Conservation (phyloP, 306 rosid species). For the Lupinus albus region DNA sequence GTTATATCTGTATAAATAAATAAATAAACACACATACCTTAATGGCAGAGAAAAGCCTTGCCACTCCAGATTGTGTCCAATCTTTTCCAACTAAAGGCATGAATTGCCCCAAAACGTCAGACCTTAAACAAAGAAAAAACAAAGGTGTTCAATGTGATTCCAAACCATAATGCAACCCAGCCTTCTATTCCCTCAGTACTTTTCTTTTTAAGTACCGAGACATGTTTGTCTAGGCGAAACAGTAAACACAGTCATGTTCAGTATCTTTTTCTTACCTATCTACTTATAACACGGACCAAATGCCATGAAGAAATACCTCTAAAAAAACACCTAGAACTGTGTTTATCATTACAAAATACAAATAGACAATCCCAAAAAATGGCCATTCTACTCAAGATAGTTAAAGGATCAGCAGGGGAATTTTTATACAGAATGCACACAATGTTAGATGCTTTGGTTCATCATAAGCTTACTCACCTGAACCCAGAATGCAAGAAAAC, state of each 20-base stretch:
- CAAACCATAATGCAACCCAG: conserved; percentile 25
- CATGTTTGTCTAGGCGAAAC: conserved; percentile 15
- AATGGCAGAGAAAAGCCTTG: conserved; percentile 87
- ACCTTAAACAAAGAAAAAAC: conserved; percentile 55
- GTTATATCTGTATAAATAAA: conserved; percentile 21
- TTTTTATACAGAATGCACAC: conserved; percentile 10
- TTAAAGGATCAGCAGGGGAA: neutral
- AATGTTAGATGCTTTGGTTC: conserved; percentile 23
- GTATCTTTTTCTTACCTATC: conserved; percentile 15
- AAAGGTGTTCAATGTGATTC: conserved; percentile 19
- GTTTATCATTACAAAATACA: conserved; percentile 10
- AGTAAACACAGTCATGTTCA: conserved; percentile 28
- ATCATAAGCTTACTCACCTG: conserved; percentile 21
- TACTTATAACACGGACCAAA: conserved; percentile 6
- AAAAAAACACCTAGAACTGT: neutral
- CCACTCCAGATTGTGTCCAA: conserved; percentile 97
- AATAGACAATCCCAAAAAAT: conserved; percentile 6
- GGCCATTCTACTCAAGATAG: conserved; percentile 1
- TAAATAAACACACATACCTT: conserved; percentile 54
- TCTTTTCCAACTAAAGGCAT: conserved; percentile 99
- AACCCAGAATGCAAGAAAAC: conserved; percentile 17
- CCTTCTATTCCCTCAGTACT: neutral
- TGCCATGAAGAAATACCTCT: conserved; percentile 9
- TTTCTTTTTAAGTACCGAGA: conserved; percentile 11
- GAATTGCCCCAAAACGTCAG: conserved; percentile 98